Conservation (phyloP, 768 basidiomycete genomes). For the Mycena amicta region DNA sequence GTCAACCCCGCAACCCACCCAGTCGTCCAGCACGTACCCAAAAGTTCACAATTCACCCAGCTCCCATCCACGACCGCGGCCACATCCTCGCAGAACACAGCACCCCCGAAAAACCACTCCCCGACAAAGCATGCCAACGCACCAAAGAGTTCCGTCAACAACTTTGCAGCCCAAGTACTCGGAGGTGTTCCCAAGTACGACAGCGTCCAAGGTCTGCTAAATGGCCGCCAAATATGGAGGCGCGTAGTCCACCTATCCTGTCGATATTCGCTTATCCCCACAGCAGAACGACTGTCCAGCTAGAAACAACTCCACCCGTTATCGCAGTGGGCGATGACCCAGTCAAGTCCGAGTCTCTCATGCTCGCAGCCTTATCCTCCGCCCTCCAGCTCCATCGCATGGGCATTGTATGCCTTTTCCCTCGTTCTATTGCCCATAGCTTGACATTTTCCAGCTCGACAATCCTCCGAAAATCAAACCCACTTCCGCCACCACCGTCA, state of each 20-base stretch:
- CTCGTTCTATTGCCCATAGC: background rate
- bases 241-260: background rate
- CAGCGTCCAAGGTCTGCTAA: slow-evolving; percentile 3
- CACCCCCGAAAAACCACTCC: slow-evolving; percentile 6
- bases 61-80: slow-evolving; percentile 6
- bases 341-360: slow-evolving; percentile 65
- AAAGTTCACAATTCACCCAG: background rate
- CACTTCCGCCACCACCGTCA: slow-evolving; percentile 24
- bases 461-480: slow-evolving; percentile 33
- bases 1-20: slow-evolving; percentile 14
- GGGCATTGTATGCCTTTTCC: slow-evolving; percentile 57
- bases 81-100: slow-evolving; percentile 2
- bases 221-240: slow-evolving; percentile 18
- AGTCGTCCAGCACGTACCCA: background rate
- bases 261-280: background rate
- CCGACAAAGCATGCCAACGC: slow-evolving; percentile 5
- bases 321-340: slow-evolving; percentile 64
- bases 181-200: slow-evolving; percentile 14
- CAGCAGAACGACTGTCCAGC: slow-evolving; percentile 43
- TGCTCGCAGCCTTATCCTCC: slow-evolving; percentile 75
- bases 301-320: slow-evolving; percentile 44
- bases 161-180: background rate
- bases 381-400: slow-evolving; percentile 66
- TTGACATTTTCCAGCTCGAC: slow-evolving; percentile 35
- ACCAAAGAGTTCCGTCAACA: slow-evolving; percentile 21